Base-by-base conservation (phyloP, 192 early-diverging fungal species). In the Chytriomyces confervae region DNA sequence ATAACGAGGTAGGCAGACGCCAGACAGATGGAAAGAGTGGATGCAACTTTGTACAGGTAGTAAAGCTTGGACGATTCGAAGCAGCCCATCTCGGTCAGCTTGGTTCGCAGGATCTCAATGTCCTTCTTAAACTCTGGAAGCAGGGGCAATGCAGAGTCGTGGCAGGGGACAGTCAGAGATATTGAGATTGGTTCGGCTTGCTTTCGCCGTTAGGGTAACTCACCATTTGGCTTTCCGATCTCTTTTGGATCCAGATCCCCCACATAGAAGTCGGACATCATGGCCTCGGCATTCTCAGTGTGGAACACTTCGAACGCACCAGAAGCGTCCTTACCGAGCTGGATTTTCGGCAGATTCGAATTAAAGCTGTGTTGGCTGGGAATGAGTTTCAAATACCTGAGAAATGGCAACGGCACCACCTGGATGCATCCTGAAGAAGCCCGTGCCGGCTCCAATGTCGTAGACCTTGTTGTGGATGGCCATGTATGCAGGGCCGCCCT, bases 391-490 rank as follows among this genome's bases (percentile, higher is more conserved):
- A 72, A 91, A 87, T 72, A 93, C 77, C 66, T 92, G 92, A 10
- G 93, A 93, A 74, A 92, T 80, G 63, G 93, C 87, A 3, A 94
- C 93, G 23, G 79, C 82, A 71, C 93, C 93, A 74, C 94, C 94
- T 63, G 94, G 94, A 80, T 95, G 94, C 72, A 90, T 91, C 65
- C 76, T 74, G 18, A 91, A 73, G 79, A 95, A 94, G 44, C 92
- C 92, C 13, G 72, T 62, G 9, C 60, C 53, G 24, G 78, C 80
- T n/a, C 86, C 84, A 45, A 95, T 80, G 86, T 95, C 92, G 75
- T 94, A 94, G 2, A 95, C 87, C 74, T 94, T 94, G 82, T 90
- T 87, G 77, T 93, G 86, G 82, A 94, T 92, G 61, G 92, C 87
- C 61, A 92, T 87, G 69, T 86, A 87, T 9, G 51, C 80, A 16